Conservation (phyloP, 2,329 filamentous ascomycete genomes). For the Microdochium trichocladiopsis region DNA sequence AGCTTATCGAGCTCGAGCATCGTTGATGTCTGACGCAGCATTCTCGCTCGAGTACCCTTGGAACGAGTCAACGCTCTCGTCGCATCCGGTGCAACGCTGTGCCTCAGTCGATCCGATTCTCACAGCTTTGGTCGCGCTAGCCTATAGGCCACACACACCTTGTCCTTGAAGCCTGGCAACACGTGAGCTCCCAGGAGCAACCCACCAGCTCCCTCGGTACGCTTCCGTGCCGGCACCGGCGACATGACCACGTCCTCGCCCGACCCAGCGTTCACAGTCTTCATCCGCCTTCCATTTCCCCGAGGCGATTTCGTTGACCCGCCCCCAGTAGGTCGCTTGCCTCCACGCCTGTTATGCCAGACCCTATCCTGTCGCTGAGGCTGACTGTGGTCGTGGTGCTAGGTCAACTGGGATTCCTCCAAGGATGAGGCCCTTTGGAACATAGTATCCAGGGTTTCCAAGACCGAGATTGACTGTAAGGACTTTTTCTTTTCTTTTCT, state of each 20-base stretch:
- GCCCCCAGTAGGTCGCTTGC: slow-evolving; percentile 55
- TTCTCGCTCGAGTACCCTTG: no score
- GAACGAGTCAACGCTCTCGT: no score
- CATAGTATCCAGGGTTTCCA: slow-evolving; percentile 73
- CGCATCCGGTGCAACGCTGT: no score
- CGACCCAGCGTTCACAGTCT: slow-evolving; percentile 63
- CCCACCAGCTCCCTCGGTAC: no score
- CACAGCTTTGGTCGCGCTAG: no score
- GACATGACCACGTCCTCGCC: slow-evolving; percentile 11
- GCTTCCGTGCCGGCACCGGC: not conserved
- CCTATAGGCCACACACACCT: no score
- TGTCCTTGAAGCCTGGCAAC: no score
- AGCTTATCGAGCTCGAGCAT: no score
- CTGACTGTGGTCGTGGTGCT: no score
- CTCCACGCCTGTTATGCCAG: slow-evolving; percentile 4
- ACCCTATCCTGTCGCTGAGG: not conserved
- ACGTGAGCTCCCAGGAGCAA: no score
- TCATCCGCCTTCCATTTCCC: slow-evolving; percentile 83
- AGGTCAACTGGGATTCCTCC: slow-evolving; percentile 81
- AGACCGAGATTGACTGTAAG: slow-evolving; percentile 82
- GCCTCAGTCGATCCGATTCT: no score
- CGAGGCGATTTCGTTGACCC: slow-evolving; percentile 87
- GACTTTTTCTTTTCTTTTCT: not conserved
- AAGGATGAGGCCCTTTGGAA: slow-evolving; percentile 92
- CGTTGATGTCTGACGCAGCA: no score